A percentile compares a stretch with the other conserved stretches of the same genome.
Evolutionary conservation across 495 filamentous ascomycete genomes (phyloP).

Genomic region (Xylaria intraflava): DNA sequence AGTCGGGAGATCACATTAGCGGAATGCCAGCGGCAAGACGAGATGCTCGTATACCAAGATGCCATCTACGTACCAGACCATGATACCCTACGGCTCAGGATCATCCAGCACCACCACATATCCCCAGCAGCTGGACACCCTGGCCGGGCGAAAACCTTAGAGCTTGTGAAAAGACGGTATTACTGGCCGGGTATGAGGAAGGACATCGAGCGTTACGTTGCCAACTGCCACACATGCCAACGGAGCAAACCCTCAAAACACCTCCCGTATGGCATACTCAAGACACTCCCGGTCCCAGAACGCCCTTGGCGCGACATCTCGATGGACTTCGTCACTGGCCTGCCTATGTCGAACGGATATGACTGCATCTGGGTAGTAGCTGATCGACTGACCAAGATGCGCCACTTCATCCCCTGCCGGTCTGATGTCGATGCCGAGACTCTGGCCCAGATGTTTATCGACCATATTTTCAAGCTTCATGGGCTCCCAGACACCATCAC

Average conservation of each 20-base stretch:
- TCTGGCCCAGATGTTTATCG: background rate
- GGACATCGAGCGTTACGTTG: background rate
- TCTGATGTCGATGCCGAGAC: slow-evolving; percentile 74
- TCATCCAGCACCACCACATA: background rate
- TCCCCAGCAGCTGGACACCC: background rate
- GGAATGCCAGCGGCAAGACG: too few relatives aligned
- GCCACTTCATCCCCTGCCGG: slow-evolving; percentile 37
- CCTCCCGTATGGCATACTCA: background rate
- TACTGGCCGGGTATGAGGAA: background rate
- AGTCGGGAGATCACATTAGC: too few relatives aligned
- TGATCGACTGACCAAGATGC: slow-evolving; percentile 12
- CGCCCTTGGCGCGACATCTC: background rate
- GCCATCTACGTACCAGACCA: too few relatives aligned
- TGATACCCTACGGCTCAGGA: background rate
- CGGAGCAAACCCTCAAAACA: background rate
- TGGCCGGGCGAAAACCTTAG: background rate
- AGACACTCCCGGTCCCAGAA: background rate
- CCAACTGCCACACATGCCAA: background rate
- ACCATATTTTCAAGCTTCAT: background rate
- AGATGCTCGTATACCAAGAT: too few relatives aligned
- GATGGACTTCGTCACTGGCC: background rate
- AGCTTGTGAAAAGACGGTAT: background rate
- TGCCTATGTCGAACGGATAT: background rate
- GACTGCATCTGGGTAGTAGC: background rate
- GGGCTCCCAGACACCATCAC: background rate